A percentile compares a stretch with the other conserved stretches of the same genome.
Evolutionary conservation across 2,329 filamentous ascomycete species (phyloP).

Genomic region (Fusarium sp.): DNA sequence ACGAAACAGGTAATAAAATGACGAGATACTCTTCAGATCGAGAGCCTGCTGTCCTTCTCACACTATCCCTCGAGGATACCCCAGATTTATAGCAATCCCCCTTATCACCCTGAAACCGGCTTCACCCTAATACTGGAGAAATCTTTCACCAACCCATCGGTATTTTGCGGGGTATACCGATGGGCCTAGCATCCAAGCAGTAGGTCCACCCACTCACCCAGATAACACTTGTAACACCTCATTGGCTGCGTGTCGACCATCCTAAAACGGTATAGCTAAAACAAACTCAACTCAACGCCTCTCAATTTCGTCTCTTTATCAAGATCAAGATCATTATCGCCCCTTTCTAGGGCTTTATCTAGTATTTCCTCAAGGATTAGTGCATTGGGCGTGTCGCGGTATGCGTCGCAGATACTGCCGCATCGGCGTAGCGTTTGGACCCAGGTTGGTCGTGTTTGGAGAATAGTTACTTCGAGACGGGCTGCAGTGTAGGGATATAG

Average conservation of each 20-base stretch:
- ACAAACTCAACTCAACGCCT: slow-evolving; percentile 28
- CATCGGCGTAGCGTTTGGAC: slow-evolving; percentile 11
- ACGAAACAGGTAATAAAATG: no score
- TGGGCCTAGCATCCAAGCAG: background rate
- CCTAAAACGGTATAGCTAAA: slow-evolving; percentile 3
- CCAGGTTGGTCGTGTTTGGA: slow-evolving; percentile 27
- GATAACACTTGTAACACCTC: background rate
- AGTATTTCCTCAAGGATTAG: slow-evolving; percentile 20
- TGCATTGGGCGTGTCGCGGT: slow-evolving; percentile 18
- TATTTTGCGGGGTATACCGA: background rate
- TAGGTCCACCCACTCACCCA: background rate
- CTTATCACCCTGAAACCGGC: background rate
- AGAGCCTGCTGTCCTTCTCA: fast-evolving
- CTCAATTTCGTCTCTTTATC: slow-evolving; percentile 16
- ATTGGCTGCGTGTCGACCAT: slow-evolving; percentile 15
- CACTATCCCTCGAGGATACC: background rate
- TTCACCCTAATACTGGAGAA: background rate
- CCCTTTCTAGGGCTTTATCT: slow-evolving; percentile 18
- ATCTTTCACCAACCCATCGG: background rate
- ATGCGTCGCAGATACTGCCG: slow-evolving; percentile 14
- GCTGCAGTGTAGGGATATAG: slow-evolving; percentile 42
- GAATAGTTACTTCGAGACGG: slow-evolving; percentile 37
- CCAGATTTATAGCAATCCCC: background rate
- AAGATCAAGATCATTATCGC: slow-evolving; percentile 24
- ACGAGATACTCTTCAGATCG: fast-evolving